Evolutionary conservation across 805 yeast species (phyloP).

Genomic region (Suhomyces canberraensis): DNA sequence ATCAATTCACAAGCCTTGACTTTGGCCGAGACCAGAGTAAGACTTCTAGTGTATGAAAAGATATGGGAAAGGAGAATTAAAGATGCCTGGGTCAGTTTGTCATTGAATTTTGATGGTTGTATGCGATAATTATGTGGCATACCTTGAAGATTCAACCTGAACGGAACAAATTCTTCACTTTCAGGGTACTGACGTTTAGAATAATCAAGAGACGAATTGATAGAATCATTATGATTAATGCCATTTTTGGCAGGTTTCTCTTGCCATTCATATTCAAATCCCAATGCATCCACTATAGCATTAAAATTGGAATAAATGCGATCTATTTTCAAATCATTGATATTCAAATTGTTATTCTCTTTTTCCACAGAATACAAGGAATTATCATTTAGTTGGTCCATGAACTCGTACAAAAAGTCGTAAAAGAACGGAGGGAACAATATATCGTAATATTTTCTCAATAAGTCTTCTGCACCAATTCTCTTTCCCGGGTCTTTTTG

Average conservation of each 20-base stretch:
- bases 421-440: constrained; percentile 71
- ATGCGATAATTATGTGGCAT: constrained; percentile 45
- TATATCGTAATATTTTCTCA: constrained; percentile 46
- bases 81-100: constrained; percentile 44
- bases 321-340: constrained; percentile 50
- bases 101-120: constrained; percentile 17
- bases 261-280: constrained; percentile 17
- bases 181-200: background rate
- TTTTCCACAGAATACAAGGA: constrained; percentile 12
- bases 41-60: constrained; percentile 58
- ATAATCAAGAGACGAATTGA: background rate
- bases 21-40: constrained; percentile 57
- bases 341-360: constrained; percentile 17
- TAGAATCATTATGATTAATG: too few relatives aligned
- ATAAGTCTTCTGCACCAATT: constrained; percentile 49
- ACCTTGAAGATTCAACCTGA: constrained; percentile 51
- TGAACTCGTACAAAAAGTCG: constrained; percentile 65
- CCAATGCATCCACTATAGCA: constrained; percentile 29
- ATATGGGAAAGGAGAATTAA: constrained; percentile 57
- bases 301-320: constrained; percentile 59
- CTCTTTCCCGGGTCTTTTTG: constrained; percentile 60
- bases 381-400: constrained; percentile 33
- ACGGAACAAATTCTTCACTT: constrained; percentile 27
- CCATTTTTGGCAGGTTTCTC: too few relatives aligned
- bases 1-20: constrained; percentile 74